These are phyloP conservation scores for Drechslerella coelobrocha DNA, from an alignment of 2,329 filamentous ascomycete genomes.

Conservation along the genomic window DNA sequence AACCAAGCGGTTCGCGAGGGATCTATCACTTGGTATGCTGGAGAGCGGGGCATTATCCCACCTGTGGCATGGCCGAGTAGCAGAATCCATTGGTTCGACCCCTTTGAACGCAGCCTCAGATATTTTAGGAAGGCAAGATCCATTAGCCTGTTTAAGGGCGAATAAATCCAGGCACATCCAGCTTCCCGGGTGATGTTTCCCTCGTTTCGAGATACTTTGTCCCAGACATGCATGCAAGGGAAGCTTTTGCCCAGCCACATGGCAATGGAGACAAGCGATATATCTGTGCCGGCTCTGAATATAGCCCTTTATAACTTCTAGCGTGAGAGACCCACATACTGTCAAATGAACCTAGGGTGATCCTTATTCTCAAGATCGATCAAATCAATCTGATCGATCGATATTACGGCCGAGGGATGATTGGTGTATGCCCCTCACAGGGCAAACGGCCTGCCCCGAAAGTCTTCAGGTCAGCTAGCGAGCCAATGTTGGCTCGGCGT, in stretches of 20 bases:
- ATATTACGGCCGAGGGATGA: constrained; percentile 3
- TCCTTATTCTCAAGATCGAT: constrained; percentile 36
- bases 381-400: constrained; percentile 11
- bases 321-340: constrained; percentile 1
- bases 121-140: constrained; percentile 7
- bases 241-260: constrained; percentile 18
- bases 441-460: background rate
- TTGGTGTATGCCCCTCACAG: background rate
- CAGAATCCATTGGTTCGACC: constrained; percentile 23
- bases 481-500: background rate
- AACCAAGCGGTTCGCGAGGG: constrained; percentile 49
- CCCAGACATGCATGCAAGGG: constrained; percentile 18
- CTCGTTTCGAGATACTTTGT: constrained; percentile 44
- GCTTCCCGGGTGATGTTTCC: constrained; percentile 29
- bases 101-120: constrained; percentile 3
- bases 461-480: background rate
- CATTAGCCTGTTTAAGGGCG: constrained; percentile 43
- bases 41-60: constrained; percentile 20
- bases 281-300: constrained; percentile 22
- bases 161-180: constrained; percentile 3
- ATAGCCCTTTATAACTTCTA: constrained; percentile 22
- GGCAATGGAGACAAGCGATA: constrained; percentile 9
- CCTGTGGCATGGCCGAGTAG: constrained; percentile 10
- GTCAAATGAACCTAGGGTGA: constrained; percentile 47
- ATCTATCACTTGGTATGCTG: constrained; percentile 18